Evolutionary conservation across 805 yeast species (phyloP), one percentile per base, ranked within the genome.

Genomic region (Zygosaccharomyces lentus): DNA sequence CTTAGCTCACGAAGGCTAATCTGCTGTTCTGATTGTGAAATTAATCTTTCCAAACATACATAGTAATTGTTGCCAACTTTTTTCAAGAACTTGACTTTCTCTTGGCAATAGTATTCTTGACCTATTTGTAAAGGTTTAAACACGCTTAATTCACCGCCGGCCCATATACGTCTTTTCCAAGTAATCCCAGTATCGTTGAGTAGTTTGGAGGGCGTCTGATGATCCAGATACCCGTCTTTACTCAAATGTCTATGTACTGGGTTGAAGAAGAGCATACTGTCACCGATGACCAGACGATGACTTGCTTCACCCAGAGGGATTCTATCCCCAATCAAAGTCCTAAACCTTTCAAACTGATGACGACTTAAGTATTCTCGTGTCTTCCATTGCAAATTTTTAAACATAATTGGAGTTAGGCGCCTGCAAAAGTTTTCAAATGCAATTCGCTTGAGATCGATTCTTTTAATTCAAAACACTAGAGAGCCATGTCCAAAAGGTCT

Each of bases 201-300:
- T 12, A 55, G 21, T 2, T 52, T 47, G 0, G 64, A 56, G 0
- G 95, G 95, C 0, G 89, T 79, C 58, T 85, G 93, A 54, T 84
- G 78, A 37, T 81, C 73, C 52, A 85, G 95, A 64, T 87, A 89
- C 1, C 96, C 96, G 63, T 89, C 97, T 1, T 54, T 39, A 2
- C 84, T 81, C 15, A 87, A 59, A 2, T 65, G 64, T 0, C 52
- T 38, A 30, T 76, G 71, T 3, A 69, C 55, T 19, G 87, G 89
- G 55, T 83, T 84, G 63, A 80, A 80, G 59, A 74, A 87, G 1
- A 84, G 60, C 43, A 88, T 72, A 48, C 84, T 88, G 49, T 77
- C 81, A 1, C 91, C 93, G 7, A 45, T 13, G 77, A 1, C 72
- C 32, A 10, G 35, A 8, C 1, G 32, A 12, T 1, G 62, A 60